phyloP scores from a whole-genome alignment of 2,329 filamentous ascomycete genomes.

The Cladophialophora yegresii region DNA sequence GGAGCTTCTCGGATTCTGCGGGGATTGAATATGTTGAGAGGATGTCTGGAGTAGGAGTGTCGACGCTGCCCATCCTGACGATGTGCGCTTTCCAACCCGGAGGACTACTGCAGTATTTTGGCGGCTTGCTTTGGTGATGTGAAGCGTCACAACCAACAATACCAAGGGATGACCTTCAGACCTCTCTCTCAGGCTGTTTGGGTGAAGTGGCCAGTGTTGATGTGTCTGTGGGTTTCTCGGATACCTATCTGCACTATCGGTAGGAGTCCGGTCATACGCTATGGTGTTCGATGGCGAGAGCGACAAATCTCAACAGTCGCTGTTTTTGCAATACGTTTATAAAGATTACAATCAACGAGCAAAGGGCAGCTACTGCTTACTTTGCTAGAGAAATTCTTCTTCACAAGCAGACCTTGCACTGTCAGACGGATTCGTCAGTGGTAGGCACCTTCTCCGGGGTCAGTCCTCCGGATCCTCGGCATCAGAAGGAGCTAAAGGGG shows the following conservation, averaged over 20 bases:
- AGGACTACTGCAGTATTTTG: not conserved
- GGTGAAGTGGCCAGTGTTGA: not conserved
- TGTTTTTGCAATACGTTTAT: not conserved
- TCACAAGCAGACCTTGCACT: not conserved
- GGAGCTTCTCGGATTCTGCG: slow-evolving; percentile 19
- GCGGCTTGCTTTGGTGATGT: not conserved
- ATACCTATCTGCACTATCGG: not conserved
- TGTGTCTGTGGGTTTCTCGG: not conserved
- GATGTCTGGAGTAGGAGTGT: slow-evolving; percentile 6
- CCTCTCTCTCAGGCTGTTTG: not conserved
- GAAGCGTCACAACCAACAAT: not conserved
- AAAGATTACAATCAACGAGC: not conserved
- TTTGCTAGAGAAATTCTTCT: not conserved
- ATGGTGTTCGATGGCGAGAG: not conserved
- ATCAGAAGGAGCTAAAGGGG: not conserved
- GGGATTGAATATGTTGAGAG: slow-evolving; percentile 19
- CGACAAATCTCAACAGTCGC: not conserved
- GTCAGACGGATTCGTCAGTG: not conserved
- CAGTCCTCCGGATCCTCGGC: not conserved
- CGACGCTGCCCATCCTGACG: slow-evolving; percentile 31
- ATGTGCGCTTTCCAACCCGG: no score
- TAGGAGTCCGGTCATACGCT: not conserved
- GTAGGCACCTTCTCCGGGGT: not conserved
- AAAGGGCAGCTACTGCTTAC: not conserved
- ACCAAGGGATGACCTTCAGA: not conserved